Base-by-base conservation (phyloP, 2,329 filamentous ascomycete species). In the Pyrenochaeta sp. region DNA sequence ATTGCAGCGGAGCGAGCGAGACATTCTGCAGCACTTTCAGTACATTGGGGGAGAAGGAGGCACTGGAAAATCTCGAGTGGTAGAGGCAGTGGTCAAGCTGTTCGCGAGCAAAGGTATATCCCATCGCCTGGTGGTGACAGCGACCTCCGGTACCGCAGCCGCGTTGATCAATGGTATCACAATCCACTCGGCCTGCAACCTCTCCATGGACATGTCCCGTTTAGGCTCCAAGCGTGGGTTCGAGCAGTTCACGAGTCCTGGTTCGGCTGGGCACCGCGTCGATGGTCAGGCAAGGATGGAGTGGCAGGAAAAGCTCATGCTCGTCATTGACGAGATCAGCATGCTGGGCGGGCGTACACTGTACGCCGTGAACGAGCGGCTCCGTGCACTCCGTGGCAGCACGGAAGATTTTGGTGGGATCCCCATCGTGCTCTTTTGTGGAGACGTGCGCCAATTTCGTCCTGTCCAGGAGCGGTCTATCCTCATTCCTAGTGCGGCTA, bases 81-180 rank as follows among this genome's bases (percentile, higher is more conserved):
- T 49, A 5, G 27, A 49, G 31, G 35, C 45, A 7, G 15, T 49
- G 4, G 20, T 31, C 12, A 10, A 6, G 12, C 18, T 49, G 18
- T 49, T 49, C 39, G 15, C 14, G 30, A 49, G 33, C 18, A 49
- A 41, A 31, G 36, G 45, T 29, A 40, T 49, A 23, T 30, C 4
- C 12, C 35, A 49, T 49, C 23, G 35, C 14, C 31, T 49, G 27
- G 21, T 49, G 4, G 45, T 49, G 30, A 49, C 33, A 5, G 45
- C 35, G 9, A 39, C 36, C 7, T 49, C 27, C 10, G 23, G 32
- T 5, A 35, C 47, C 18, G 40, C 31, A 35, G 47, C 39, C 15
- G 32, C 18, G 36, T 44, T 18, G 29, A 44, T 50, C 18, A 44
- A 50, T 23, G 21, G 47, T n/a, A 37, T 50, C 18, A 50, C 47